These are phyloP conservation scores for Aegilops longissima DNA, from an alignment of 176 grass and related monocot species.

Conservation along the genomic window DNA sequence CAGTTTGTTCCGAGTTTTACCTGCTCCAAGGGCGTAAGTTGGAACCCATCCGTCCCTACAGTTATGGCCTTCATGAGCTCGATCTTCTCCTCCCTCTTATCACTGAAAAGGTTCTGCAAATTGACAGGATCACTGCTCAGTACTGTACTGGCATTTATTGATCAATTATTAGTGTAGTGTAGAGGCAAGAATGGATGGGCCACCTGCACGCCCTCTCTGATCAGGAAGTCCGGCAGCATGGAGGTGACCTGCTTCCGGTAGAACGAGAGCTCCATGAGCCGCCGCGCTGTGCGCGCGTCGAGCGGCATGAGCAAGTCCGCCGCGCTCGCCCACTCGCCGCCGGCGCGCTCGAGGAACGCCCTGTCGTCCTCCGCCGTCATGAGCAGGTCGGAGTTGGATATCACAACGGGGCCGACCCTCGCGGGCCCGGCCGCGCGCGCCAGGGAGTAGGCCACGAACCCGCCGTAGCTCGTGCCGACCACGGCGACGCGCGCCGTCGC, in stretches of 20 bases:
- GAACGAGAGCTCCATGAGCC: constrained; percentile 40
- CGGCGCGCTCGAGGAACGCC: constrained; percentile 41
- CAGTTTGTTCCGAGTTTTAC: constrained; percentile 9
- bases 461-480: constrained; percentile 82
- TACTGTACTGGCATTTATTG: background rate
- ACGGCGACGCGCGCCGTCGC: constrained; percentile 28
- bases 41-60: constrained; percentile 58
- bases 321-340: constrained; percentile 4
- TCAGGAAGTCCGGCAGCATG: constrained; percentile 61
- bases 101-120: constrained; percentile 52
- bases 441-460: constrained; percentile 75
- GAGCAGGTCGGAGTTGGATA: constrained; percentile 75
- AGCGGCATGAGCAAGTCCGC: constrained; percentile 56
- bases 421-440: constrained; percentile 41
- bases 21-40: constrained; percentile 62
- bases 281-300: constrained; percentile 20
- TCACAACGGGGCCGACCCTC: constrained; percentile 58
- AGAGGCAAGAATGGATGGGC: background rate
- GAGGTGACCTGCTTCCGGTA: constrained; percentile 41
- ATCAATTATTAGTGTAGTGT: background rate
- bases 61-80: constrained; percentile 55
- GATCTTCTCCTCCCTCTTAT: constrained; percentile 70
- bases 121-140: background rate
- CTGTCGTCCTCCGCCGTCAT: constrained; percentile 61
- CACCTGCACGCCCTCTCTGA: constrained; percentile 47